Percentiles rank a stretch among this genome's conserved stretches.
These are phyloP conservation scores for Hanseniaspora guilliermondii DNA, from an alignment of 805 yeast species.

Conservation along the genomic window DNA sequence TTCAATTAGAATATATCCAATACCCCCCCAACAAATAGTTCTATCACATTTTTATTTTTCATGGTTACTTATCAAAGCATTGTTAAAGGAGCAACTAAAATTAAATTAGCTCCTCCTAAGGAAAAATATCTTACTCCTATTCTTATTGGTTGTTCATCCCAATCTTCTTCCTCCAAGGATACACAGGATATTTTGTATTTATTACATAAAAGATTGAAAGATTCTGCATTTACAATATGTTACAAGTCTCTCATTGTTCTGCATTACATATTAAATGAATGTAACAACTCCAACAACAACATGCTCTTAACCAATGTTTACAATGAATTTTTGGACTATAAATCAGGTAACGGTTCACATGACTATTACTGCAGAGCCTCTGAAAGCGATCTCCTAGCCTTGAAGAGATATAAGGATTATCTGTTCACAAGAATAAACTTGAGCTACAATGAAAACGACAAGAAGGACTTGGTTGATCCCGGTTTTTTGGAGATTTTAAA, in stretches of 20 bases:
- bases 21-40: too few species aligned
- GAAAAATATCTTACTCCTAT: constrained; percentile 93
- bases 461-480: constrained; percentile 30
- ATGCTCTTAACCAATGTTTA: constrained; percentile 22
- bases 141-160: constrained; percentile 31
- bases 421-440: constrained; percentile 29
- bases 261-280: constrained; percentile 88
- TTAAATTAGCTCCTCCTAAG: constrained; percentile 93
- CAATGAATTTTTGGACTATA: constrained; percentile 2
- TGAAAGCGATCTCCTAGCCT: constrained; percentile 39
- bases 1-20: too few species aligned
- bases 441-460: constrained; percentile 3
- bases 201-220: constrained; percentile 50
- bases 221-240: constrained; percentile 82
- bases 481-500: not conserved
- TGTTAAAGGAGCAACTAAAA: constrained; percentile 67
- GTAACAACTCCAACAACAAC: constrained; percentile 38
- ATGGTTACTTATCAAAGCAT: constrained; percentile 63
- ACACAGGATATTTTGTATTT: constrained; percentile 47
- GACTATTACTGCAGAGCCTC: constrained; percentile 17
- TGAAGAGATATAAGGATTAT: constrained; percentile 61
- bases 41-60: not conserved
- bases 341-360: constrained; percentile 22
- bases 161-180: constrained; percentile 2
- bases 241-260: constrained; percentile 74